Conservation (phyloP, 768 basidiomycete genomes). For the Antrodiella citrinella region DNA sequence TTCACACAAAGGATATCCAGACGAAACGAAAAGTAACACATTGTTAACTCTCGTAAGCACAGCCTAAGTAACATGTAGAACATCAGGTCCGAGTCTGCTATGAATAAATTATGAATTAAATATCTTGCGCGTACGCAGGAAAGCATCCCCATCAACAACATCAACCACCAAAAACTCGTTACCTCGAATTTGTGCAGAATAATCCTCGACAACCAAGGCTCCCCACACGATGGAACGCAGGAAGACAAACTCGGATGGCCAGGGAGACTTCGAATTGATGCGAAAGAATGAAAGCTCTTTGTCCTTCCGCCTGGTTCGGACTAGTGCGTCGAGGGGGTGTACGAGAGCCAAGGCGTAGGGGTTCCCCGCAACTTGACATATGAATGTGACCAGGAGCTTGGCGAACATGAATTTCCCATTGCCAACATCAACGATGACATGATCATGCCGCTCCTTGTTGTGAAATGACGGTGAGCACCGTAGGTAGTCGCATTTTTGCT, state of each 20-base stretch:
- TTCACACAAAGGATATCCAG: too few species aligned
- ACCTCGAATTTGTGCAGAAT: background rate
- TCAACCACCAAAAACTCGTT: slow-evolving; percentile 3
- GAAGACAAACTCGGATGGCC: background rate
- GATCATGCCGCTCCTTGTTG: slow-evolving; percentile 13
- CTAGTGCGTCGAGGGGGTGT: background rate
- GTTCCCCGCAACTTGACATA: background rate
- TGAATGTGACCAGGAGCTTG: background rate
- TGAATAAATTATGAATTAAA: background rate
- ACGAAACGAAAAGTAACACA: too few species aligned
- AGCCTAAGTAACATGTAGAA: too few species aligned
- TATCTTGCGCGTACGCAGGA: background rate
- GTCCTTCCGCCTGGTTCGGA: background rate
- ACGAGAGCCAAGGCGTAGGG: background rate
- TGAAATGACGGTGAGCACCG: slow-evolving; percentile 15
- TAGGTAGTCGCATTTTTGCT: slow-evolving; percentile 10
- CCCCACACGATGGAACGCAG: background rate
- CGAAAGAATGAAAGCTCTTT: background rate
- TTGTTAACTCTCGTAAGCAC: too few species aligned
- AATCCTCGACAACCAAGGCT: slow-evolving; percentile 2
- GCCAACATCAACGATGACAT: slow-evolving; percentile 18
- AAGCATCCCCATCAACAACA: slow-evolving; percentile 5
- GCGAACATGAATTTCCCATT: background rate
- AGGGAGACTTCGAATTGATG: background rate
- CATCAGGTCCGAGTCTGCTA: too few species aligned